Base-by-base conservation (phyloP, 495 filamentous ascomycete species). In the Aspergillus panamensis region DNA sequence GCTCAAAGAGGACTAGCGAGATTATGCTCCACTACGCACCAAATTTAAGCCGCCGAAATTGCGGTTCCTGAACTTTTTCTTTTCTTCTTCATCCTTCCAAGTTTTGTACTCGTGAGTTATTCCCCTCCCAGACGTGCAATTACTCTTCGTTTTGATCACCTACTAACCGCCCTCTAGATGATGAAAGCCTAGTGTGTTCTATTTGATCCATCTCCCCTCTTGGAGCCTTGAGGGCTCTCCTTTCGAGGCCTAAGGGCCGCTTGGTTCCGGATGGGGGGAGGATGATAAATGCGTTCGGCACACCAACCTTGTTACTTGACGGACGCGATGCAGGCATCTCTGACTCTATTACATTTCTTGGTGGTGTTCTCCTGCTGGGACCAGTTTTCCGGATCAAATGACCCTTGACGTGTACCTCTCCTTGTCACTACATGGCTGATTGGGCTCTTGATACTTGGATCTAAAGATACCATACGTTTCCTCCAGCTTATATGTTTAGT, bases 241-340 rank as follows among this genome's bases (percentile, higher is more conserved):
- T 85, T 86, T 83, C 83, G 77, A 84, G 91, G 92, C 91, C 89
- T 84, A 96, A 95, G 83, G 94, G 91, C 89, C 84, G 83, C 81
- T 71, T 69, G 79, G 84, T 69, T 73, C 83, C 76, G 74, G 77
- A 73, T 69, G 79, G 79, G 64, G 86, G 83, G 81, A 89, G 84
- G 76, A 79, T 98, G 94, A 98, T 83, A 91, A 87, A 81, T 84
- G 95, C 90, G 95, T 96, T 92, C 91, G 92, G 90, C 94, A 97
- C 94, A 96, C 75, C 77, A 57, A 87, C 85, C 92, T 96, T 96
- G 90, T 96, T 95, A 89, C 77, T 80, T 78, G 66, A 89, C 91
- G 92, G 88, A 96, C 93, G 95, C 92, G 82, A 89, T 86, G 82
- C 88, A 83, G 87, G 91, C 90, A 96, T 91, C 91, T 97, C 94